Base-by-base conservation (phyloP, 2,329 filamentous ascomycete genomes). In the Ilyonectria mors-panacis region DNA sequence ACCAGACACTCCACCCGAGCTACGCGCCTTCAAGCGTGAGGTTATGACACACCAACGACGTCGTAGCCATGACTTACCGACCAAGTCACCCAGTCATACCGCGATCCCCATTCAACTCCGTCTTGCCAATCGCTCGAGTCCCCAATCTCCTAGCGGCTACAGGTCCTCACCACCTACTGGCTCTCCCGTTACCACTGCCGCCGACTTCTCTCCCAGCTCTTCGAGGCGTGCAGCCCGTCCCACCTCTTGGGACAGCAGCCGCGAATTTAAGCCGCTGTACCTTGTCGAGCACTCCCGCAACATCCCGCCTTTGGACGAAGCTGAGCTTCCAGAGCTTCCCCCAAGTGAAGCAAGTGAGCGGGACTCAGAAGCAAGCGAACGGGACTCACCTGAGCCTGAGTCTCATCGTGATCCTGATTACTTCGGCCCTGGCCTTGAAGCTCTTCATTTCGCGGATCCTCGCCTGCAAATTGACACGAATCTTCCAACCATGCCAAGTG, bases 251-350 rank as follows among this genome's bases (percentile, higher is more conserved):
- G 89, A 90, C 50, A 88, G 81, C 70, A 86, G 86, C 19, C 88
- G 88, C 61, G 94, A 96, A 76, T 91, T 95, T 75, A 91, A 93
- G 72, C 95, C 95, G 0, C 83, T 98, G 9, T 95, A 93, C 80
- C 89, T 97, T 23, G 89, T 97, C 7, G 93, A 97, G 78, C 90
- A 83, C 70, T 83, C 83, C 4, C 82, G 84, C 9, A 81, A 83
- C 47, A 79, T 79, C 48, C 75, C 80, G 6, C 72, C 74, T 4
- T 77, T 79, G 30, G 73, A 76, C 23, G 70, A 79, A 28, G 77
- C 85, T 47, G 75, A 82, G 4, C 78, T 89, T 2, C 87, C 89
- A 7, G 85, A 85, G 30, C 80, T 90, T 15, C 83, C 83, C 6
- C 86, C 80, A 3, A 84, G 81, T 66, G 82, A 83, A 54, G 85